These are phyloP conservation scores for Lagenaria siceraria DNA, from an alignment of 306 rosid genomes.

Conservation along the genomic window DNA sequence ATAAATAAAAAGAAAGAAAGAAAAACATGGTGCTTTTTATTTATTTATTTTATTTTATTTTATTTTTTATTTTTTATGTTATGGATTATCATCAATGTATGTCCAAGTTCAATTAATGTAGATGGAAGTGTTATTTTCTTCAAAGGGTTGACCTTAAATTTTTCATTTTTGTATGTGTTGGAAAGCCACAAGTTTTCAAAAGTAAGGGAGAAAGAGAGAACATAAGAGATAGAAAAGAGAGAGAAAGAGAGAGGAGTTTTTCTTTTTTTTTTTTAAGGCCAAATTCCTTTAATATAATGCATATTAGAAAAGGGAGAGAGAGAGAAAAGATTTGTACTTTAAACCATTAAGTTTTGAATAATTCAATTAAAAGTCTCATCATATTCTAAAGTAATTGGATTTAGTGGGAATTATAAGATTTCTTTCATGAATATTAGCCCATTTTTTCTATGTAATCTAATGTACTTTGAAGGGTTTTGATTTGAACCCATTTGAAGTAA, in stretches of 20 bases:
- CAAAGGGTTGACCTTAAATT: slow-evolving; percentile 7
- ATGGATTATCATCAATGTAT: background rate
- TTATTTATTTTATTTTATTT: no score
- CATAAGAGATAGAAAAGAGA: background rate
- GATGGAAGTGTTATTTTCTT: background rate
- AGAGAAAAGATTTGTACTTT: background rate
- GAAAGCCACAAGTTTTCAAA: background rate
- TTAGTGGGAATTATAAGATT: background rate
- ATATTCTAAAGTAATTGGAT: background rate
- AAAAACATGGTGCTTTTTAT: background rate
- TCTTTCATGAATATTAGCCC: background rate
- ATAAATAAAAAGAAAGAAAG: background rate
- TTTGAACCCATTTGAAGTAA: background rate
- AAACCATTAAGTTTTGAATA: background rate
- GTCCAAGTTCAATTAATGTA: slow-evolving; percentile 9
- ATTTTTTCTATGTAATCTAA: background rate
- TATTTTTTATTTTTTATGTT: no score
- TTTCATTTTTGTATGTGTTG: background rate
- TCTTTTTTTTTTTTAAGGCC: background rate
- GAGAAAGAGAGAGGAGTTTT: background rate
- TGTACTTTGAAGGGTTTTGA: background rate
- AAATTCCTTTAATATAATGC: background rate
- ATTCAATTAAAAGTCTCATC: background rate
- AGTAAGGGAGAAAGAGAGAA: no score
- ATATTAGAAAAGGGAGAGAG: background rate